Evolutionary conservation across 148 eudicot species (phyloP).

Genomic region (Amaranthus cruentus): DNA sequence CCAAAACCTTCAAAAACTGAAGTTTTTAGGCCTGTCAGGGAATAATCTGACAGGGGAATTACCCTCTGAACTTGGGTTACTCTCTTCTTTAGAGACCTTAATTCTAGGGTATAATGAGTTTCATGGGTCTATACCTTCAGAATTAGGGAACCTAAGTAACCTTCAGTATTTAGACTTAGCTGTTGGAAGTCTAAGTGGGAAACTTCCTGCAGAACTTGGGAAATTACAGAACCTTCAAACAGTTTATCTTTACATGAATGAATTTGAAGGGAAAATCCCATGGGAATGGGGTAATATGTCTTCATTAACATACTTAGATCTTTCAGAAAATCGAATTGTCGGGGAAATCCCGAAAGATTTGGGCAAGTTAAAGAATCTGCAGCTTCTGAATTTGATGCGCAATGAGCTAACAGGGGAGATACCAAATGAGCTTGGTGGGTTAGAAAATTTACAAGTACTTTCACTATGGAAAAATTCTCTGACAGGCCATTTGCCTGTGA

Average conservation of each 20-base stretch:
- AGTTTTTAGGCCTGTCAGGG: constrained; percentile 79
- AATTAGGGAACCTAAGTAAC: constrained; percentile 62
- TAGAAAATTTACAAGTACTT: constrained; percentile 46
- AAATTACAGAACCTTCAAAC: constrained; percentile 48
- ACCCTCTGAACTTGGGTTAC: constrained; percentile 52
- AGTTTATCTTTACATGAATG: constrained; percentile 61
- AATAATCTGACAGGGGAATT: constrained; percentile 61
- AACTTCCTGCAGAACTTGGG: constrained; percentile 64
- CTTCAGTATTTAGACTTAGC: constrained; percentile 80
- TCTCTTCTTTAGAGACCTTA: constrained; percentile 56
- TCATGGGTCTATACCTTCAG: constrained; percentile 59
- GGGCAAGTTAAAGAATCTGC: constrained; percentile 46
- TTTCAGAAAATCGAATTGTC: constrained; percentile 64
- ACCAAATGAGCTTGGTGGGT: constrained; percentile 46
- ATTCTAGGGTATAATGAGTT: constrained; percentile 72
- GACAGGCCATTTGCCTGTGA: constrained; percentile 57
- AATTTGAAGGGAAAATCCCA: constrained; percentile 56
- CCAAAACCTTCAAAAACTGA: constrained; percentile 46
- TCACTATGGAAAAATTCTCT: constrained; percentile 76
- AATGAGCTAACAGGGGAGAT: constrained; percentile 53
- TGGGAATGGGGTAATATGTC: constrained; percentile 48
- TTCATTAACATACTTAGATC: constrained; percentile 50
- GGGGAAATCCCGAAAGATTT: constrained; percentile 66
- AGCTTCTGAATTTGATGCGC: constrained; percentile 72
- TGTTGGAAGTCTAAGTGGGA: constrained; percentile 59